These are phyloP conservation scores for Fusarium buxicola DNA, from an alignment of 2,329 filamentous ascomycete species.

Conservation along the genomic window DNA sequence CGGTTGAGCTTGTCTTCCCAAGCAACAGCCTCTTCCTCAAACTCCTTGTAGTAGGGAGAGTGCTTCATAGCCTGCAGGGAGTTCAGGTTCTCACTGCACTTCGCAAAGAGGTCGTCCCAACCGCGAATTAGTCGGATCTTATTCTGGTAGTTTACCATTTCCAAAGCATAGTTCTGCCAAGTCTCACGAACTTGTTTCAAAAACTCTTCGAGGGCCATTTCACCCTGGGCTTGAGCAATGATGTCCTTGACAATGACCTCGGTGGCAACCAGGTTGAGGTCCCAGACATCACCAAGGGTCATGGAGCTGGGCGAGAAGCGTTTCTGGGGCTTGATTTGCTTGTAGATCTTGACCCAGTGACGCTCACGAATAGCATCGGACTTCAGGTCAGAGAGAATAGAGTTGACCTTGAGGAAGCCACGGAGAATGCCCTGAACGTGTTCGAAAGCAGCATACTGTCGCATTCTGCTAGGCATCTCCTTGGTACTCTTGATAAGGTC, in stretches of 20 bases:
- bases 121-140: conserved; percentile 97
- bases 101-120: conserved; percentile 98
- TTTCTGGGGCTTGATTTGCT: conserved; percentile 90
- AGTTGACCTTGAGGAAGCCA: conserved; percentile 90
- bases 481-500: conserved; percentile 97
- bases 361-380: conserved; percentile 96
- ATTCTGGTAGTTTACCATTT: conserved; percentile 97
- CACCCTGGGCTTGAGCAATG: conserved; percentile 93
- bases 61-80: conserved; percentile 98
- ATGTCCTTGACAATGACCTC: conserved; percentile 92
- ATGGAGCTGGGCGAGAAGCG: conserved; percentile 94
- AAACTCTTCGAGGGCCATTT: conserved; percentile 99
- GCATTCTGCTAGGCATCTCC: conserved; percentile 98
- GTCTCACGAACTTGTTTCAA: conserved; percentile 95
- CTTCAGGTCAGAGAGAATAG: conserved; percentile 88
- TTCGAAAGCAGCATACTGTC: conserved; percentile 99
- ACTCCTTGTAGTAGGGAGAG: conserved; percentile 99
- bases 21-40: conserved; percentile 93
- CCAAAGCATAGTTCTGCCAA: conserved; percentile 94
- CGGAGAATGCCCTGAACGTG: conserved; percentile 94
- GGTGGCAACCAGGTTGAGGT: conserved; percentile 88
- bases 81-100: conserved; percentile 98
- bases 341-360: conserved; percentile 99
- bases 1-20: conserved; percentile 99
- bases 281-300: conserved; percentile 99